Percentiles rank a stretch among this genome's conserved stretches.
Evolutionary conservation across 2,329 filamentous ascomycete genomes (phyloP).

Genomic region (Ilyonectria sp.): DNA sequence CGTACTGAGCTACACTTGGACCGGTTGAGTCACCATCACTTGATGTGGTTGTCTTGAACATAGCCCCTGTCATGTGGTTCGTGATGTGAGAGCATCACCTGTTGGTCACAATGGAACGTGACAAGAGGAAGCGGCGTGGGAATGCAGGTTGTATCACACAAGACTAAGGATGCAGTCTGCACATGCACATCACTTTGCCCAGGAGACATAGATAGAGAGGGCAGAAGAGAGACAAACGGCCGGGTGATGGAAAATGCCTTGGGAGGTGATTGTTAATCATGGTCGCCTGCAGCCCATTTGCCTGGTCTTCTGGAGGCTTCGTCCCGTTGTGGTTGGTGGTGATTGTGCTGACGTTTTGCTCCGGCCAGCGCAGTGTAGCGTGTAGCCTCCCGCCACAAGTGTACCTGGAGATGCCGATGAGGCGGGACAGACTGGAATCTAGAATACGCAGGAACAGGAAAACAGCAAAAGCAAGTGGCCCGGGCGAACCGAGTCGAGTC

Average conservation of each 20-base stretch:
- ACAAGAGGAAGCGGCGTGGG: constrained; percentile 18
- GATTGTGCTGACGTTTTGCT: constrained; percentile 13
- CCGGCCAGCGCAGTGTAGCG: background rate
- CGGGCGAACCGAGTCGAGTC: background rate
- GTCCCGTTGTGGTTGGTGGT: background rate
- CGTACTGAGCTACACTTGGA: background rate
- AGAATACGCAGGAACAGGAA: background rate
- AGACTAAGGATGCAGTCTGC: constrained; percentile 17
- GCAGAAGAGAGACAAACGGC: background rate
- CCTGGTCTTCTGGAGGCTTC: background rate
- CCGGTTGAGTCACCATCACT: background rate
- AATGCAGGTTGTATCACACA: constrained; percentile 22
- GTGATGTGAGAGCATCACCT: constrained; percentile 18
- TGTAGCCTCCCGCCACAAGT: background rate
- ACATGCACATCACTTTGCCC: constrained; percentile 29
- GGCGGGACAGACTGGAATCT: background rate
- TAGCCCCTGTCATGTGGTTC: constrained; percentile 12
- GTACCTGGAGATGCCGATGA: background rate
- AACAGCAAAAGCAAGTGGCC: background rate
- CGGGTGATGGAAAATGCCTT: background rate
- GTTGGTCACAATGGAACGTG: constrained; percentile 27
- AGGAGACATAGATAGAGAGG: constrained; percentile 5
- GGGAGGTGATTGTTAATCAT: constrained; percentile 13
- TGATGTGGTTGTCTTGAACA: constrained; percentile 16
- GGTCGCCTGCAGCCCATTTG: background rate